Evolutionary conservation across 768 basidiomycete genomes (phyloP), one percentile per base, ranked within the genome.

Genomic region (Lactarius tabidus): DNA sequence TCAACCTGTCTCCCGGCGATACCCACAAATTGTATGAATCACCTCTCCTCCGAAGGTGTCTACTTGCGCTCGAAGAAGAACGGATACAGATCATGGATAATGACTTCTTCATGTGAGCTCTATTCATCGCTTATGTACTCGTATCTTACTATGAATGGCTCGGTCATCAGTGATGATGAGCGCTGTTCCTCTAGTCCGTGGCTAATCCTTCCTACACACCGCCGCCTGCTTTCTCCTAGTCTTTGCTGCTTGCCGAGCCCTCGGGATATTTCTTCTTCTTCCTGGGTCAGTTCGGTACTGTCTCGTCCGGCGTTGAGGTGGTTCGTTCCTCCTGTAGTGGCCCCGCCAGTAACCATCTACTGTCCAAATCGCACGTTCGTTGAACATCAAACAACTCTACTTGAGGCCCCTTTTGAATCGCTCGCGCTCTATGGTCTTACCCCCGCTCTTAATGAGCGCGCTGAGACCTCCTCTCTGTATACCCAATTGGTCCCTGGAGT

Each of bases 361-460:
- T 92, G 89, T 72, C 82, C 84, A 45, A 84, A 93, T 73, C 86
- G 93, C 54, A 83, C 87, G 7, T 97, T 93, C 77, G 71, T 90
- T 36, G 91, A 96, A 72, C 78, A 79, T 43, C 87, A 91, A 76
- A 74, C 80, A 35, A 78, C 80, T 29, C 60, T 85, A 18, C 73
- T 84, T 5, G 88, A 89, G 55, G 89, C 87, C 48, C 87, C 91
- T n/a, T 65, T 87, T 57, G 89, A 93, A 75, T 82, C 87, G 0
- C 76, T 91, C 45, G 87, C 88, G 1, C 70, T 98, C 48, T 98
- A 91, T 72, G 97, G 97, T 28, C 73, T 95, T n/a, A 85, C 94
- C 0, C 82, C 84, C 12, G 78, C 83, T 55, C 74, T 89, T 54
- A 80, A 80, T 65, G 86, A 95, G 64, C 86, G 84, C 10, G 79